phyloP scores from a whole-genome alignment of 1,284 basidiomycete species.

The Naganishia sp. region DNA sequence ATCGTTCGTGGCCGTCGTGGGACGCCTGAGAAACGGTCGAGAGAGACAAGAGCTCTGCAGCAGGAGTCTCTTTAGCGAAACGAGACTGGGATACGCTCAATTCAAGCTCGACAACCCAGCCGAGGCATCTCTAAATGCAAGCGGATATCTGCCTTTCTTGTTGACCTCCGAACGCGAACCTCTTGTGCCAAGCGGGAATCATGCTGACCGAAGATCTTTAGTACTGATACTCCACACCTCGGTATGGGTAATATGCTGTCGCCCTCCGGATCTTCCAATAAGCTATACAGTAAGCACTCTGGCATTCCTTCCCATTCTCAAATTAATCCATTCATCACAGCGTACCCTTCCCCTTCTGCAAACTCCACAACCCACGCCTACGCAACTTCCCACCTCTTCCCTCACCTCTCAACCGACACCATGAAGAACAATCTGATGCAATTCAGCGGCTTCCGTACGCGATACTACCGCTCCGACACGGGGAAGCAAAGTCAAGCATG shows the following conservation, averaged over 20 bases:
- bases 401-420: slow-evolving; percentile 36
- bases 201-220: slow-evolving; percentile 46
- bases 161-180: no score
- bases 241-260: slow-evolving; percentile 50
- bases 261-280: slow-evolving; percentile 41
- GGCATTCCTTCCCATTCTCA: background rate
- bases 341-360: slow-evolving; percentile 33
- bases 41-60: no score
- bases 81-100: no score
- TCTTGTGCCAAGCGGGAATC: no score
- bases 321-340: slow-evolving; percentile 2
- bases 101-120: no score
- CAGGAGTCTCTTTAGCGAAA: no score
- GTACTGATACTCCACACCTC: slow-evolving; percentile 70
- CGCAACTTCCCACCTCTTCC: slow-evolving; percentile 32
- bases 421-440: slow-evolving; percentile 66
- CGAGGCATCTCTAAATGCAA: no score
- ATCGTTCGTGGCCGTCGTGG: no score
- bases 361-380: slow-evolving; percentile 28
- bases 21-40: no score
- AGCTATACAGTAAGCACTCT: slow-evolving; percentile 44
- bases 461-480: slow-evolving; percentile 62
- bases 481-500: slow-evolving; percentile 75
- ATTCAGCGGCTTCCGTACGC: slow-evolving; percentile 61
- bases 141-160: no score